Conservation (phyloP, 805 yeast genomes). For the Cyberlindnera maritima region DNA sequence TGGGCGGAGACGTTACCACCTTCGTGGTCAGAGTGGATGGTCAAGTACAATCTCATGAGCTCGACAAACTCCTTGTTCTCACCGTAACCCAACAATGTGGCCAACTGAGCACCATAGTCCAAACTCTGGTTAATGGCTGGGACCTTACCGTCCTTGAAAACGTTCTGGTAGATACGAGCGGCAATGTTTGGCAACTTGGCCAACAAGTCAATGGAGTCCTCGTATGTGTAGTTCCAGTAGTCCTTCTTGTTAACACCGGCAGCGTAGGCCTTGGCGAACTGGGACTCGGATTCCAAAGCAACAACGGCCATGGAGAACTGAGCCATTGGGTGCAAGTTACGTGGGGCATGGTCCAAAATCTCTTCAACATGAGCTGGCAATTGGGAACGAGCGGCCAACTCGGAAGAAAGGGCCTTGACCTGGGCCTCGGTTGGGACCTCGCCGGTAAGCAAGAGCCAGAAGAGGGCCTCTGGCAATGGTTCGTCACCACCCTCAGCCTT, state of each 20-base stretch:
- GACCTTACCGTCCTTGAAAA: conserved; percentile 77
- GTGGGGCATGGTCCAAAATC: conserved; percentile 70
- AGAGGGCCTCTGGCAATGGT: conserved; percentile 74
- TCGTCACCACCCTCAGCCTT: conserved; percentile 65
- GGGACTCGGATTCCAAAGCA: conserved; percentile 79
- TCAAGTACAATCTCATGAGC: conserved; percentile 75
- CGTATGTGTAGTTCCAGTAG: conserved; percentile 82
- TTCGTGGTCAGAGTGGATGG: conserved; percentile 86
- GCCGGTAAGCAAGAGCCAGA: conserved; percentile 82
- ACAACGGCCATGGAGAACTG: conserved; percentile 82
- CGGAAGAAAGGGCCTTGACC: conserved; percentile 67
- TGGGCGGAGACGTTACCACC: conserved; percentile 90
- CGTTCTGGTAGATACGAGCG: conserved; percentile 79
- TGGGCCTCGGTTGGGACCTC: conserved; percentile 75
- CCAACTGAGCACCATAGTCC: conserved; percentile 68
- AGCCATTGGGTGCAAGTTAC: conserved; percentile 84
- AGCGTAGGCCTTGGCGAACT: conserved; percentile 83
- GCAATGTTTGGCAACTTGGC: conserved; percentile 83
- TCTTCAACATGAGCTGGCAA: conserved; percentile 77
- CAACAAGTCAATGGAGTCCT: conserved; percentile 74
- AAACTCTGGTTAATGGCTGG: conserved; percentile 46
- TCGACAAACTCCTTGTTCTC: conserved; percentile 68
- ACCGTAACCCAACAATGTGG: conserved; percentile 55
- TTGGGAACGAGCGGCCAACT: conserved; percentile 74
- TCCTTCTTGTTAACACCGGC: conserved; percentile 78